Conservation (phyloP, 1,139 yeast species). For the Yamadazyma blattariae region DNA sequence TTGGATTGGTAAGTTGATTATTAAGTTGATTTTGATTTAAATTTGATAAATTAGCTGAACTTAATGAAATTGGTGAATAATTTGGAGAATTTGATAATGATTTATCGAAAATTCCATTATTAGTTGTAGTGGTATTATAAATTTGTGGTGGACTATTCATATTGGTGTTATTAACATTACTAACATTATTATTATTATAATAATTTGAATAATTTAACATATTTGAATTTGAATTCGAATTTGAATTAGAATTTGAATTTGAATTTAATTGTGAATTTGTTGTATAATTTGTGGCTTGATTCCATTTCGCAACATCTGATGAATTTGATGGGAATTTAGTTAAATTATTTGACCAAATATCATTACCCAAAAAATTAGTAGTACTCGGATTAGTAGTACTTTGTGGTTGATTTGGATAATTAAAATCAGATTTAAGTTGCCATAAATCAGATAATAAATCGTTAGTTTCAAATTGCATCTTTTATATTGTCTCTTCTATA, state of each 20-base stretch:
- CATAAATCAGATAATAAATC: slow-evolving; percentile 15
- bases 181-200: not conserved
- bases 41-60: not conserved
- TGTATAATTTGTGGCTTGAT: too few relatives aligned
- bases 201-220: not conserved
- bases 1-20: not conserved
- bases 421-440: slow-evolving; percentile 3
- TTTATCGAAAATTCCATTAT: not conserved
- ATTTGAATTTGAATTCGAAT: not conserved
- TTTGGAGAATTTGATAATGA: not conserved
- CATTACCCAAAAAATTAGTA: not conserved
- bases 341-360: slow-evolving; percentile 8
- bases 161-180: too few relatives aligned
- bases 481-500: not conserved
- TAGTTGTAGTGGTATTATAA: too few relatives aligned
- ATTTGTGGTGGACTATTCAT: too few relatives aligned
- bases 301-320: slow-evolving; percentile 1
- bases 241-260: not conserved
- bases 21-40: too few relatives aligned
- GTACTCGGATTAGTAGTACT: not conserved
- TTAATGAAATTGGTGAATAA: slow-evolving; percentile 1
- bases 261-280: too few relatives aligned
- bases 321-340: slow-evolving; percentile 4
- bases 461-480: slow-evolving; percentile 6
- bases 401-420: not conserved